A percentile compares a stretch with the other conserved stretches of the same genome.
Evolutionary conservation across 1,284 basidiomycete genomes (phyloP).

Genomic region (Fomitopsis betulina): DNA sequence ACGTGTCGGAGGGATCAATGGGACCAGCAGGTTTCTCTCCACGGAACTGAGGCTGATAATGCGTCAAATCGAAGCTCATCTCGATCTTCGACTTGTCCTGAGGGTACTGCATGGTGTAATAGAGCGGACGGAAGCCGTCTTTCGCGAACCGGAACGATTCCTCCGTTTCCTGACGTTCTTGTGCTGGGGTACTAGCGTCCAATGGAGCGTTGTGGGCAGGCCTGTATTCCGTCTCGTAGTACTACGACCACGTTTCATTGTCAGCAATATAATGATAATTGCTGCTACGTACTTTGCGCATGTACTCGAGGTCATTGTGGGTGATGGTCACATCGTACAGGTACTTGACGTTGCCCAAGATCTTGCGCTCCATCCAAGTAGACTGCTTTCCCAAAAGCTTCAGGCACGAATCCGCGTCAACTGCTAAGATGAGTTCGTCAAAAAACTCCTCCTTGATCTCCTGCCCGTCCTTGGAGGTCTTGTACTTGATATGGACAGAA

Average conservation of each 20-base stretch:
- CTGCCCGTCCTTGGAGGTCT: conserved; percentile 9
- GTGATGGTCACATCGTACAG: conserved; percentile 56
- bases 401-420: conserved; percentile 56
- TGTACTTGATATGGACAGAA: conserved; percentile 26
- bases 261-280: neutral
- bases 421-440: conserved; percentile 60
- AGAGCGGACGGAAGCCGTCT: conserved; percentile 48
- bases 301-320: conserved; percentile 51
- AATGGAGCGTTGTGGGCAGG: conserved; percentile 36
- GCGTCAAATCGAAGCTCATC: conserved; percentile 58
- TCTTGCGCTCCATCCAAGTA: conserved; percentile 49
- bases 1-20: conserved; percentile 15
- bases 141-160: conserved; percentile 40
- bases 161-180: conserved; percentile 32
- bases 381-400: conserved; percentile 51
- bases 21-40: conserved; percentile 25
- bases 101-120: conserved; percentile 55
- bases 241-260: conserved; percentile 22
- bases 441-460: conserved; percentile 40
- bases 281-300: conserved; percentile 38
- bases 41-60: conserved; percentile 51
- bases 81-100: conserved; percentile 53
- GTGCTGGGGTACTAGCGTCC: conserved; percentile 26
- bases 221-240: conserved; percentile 43
- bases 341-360: conserved; percentile 58